Evolutionary conservation across 768 basidiomycete genomes (phyloP).

Genomic region (Termitomyces sp.): DNA sequence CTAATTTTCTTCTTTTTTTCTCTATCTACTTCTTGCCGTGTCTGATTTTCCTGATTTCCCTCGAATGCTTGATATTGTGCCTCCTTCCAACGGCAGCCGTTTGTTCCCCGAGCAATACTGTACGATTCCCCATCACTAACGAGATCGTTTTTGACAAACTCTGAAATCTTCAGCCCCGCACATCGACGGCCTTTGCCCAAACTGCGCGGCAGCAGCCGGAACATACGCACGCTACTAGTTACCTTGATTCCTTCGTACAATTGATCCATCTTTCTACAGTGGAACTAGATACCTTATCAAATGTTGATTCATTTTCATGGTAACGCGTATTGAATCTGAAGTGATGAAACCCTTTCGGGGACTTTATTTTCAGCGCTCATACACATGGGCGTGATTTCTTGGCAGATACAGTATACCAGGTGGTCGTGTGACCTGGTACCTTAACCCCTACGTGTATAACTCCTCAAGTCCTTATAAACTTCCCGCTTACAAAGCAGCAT

Average conservation of each 20-base stretch:
- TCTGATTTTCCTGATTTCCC: background rate
- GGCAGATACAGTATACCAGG: too few relatives aligned
- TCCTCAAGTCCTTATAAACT: background rate
- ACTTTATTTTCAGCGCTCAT: too few relatives aligned
- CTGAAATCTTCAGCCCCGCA: conserved; percentile 31
- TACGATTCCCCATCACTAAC: conserved; percentile 17
- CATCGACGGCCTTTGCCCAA: conserved; percentile 36
- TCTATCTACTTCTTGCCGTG: background rate
- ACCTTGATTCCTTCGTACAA: background rate
- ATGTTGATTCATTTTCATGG: background rate
- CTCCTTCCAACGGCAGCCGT: conserved; percentile 23
- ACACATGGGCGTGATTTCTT: too few relatives aligned
- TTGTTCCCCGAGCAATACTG: conserved; percentile 43
- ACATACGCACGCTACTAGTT: conserved; percentile 1
- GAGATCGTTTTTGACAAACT: background rate
- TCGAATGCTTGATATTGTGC: background rate
- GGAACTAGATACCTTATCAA: background rate
- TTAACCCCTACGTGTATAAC: too few relatives aligned
- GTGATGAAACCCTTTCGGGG: too few relatives aligned
- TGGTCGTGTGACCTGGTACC: too few relatives aligned
- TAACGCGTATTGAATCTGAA: too few relatives aligned
- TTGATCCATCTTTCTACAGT: background rate
- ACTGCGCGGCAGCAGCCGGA: conserved; percentile 23
- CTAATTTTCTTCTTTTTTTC: background rate
- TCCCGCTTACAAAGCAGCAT: background rate